These are phyloP conservation scores for Fusarium dimerum DNA, from an alignment of 2,329 filamentous ascomycete genomes.

Conservation along the genomic window DNA sequence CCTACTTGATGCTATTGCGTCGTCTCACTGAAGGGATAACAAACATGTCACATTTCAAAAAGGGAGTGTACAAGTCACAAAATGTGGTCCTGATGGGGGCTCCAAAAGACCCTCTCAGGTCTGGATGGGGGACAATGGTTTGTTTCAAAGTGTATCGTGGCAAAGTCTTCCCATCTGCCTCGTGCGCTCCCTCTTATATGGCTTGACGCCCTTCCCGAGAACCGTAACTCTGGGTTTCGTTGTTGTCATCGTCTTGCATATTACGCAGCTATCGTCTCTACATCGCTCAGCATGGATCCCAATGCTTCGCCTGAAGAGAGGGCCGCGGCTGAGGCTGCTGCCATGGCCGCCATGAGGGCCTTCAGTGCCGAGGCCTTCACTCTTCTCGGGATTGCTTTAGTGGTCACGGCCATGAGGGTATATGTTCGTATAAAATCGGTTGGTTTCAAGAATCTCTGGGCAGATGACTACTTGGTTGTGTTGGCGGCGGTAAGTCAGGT, in stretches of 20 bases:
- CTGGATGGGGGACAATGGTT: not conserved
- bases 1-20: not conserved
- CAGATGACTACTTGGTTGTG: constrained; percentile 61
- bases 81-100: not conserved
- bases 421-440: constrained; percentile 49
- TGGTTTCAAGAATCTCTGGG: constrained; percentile 51
- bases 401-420: constrained; percentile 52
- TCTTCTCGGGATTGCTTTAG: constrained; percentile 50
- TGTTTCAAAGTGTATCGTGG: not conserved
- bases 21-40: not conserved
- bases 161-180: not conserved
- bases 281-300: constrained; percentile 16
- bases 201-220: not conserved
- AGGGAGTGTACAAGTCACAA: not conserved
- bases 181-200: not conserved
- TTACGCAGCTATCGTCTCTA: not conserved
- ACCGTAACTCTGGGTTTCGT: not conserved
- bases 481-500: constrained; percentile 46
- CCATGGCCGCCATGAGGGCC: constrained; percentile 22
- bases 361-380: constrained; percentile 39
- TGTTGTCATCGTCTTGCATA: not conserved
- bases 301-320: constrained; percentile 16
- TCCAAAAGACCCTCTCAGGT: not conserved
- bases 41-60: not conserved
- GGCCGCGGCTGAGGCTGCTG: constrained; percentile 24